Conservation (phyloP, 768 basidiomycete genomes). For the Suillus plorans region DNA sequence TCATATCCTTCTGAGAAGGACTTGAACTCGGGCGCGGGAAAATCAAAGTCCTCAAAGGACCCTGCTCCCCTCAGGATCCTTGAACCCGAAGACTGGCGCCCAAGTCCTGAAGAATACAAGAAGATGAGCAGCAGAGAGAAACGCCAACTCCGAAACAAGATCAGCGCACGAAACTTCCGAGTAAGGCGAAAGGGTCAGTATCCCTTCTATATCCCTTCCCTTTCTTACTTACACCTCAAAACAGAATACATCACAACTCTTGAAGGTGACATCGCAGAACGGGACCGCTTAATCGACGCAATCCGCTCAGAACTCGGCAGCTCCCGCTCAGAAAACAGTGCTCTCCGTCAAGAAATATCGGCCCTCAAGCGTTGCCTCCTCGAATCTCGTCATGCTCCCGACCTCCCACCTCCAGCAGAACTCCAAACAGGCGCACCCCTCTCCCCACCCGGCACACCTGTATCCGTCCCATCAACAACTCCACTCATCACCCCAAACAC, state of each 20-base stretch:
- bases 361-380: constrained; percentile 75
- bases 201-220: neutral
- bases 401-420: constrained; percentile 48
- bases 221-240: neutral
- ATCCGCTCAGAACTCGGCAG: constrained; percentile 83
- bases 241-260: constrained; percentile 93
- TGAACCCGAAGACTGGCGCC: constrained; percentile 75
- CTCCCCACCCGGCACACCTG: constrained; percentile 11
- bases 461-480: constrained; percentile 9
- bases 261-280: constrained; percentile 89
- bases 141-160: constrained; percentile 94
- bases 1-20: constrained; percentile 41
- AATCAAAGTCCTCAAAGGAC: constrained; percentile 31
- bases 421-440: constrained; percentile 27
- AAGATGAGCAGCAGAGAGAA: constrained; percentile 97
- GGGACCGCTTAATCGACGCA: constrained; percentile 86
- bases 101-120: constrained; percentile 89
- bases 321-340: constrained; percentile 78
- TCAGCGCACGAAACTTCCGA: constrained; percentile 93
- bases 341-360: constrained; percentile 74
- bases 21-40: constrained; percentile 8
- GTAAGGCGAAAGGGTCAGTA: constrained; percentile 83
- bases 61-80: constrained; percentile 17
- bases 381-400: constrained; percentile 54
- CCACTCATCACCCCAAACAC: constrained; percentile 62